Evolutionary conservation across 2,329 filamentous ascomycete species (phyloP), one percentile per base, ranked within the genome.

Genomic region (Tolypocladium ovalisporum): DNA sequence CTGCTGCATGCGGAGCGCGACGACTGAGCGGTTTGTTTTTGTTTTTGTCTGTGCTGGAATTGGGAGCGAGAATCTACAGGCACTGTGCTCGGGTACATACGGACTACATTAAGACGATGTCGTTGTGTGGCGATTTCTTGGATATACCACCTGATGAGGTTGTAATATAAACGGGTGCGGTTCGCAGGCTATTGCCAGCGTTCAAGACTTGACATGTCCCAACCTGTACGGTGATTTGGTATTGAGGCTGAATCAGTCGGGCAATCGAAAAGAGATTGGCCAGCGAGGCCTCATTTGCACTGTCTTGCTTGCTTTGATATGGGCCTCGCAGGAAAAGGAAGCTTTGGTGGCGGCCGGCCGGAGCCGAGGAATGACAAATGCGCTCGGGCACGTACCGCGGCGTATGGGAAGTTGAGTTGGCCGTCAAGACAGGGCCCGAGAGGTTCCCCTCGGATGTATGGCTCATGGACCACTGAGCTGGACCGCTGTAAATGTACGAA

Each of bases 1-100:
- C 67, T 76, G 40, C 58, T 67, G 4, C 72, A 74, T 42, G 69
- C 73, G 0, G 65, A 70, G 60, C 56, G 58, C 39, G 56, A 60
- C 52, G 61, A 44, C 59, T 61, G 36, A 55, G 40, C 34, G 27
- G 34, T 22, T 49, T 22, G 29, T n/a, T 13, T n/a, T n/a, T n/a
- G n/a, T n/a, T n/a, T n/a, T 51, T 34, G 47, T 51, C 4, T 51
- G 27, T 7, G 24, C 29, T 29, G 27, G 9, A 34, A 32, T 19
- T 32, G 17, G 47, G 10, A 34, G 47, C 47, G 19, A 32, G 34
- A 49, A 32, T 9, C 9, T n/a, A 19, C 29, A 6, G 3, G 17
- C 34, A 6, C 9, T 4, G 10, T 1, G 15, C 39, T 6, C 22
- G 8, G 3, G 15, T 6, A 44, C n/a, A 22, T 15, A 40, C 36